A percentile compares a stretch with the other conserved stretches of the same genome.
Evolutionary conservation across 2,329 filamentous ascomycete genomes (phyloP).

Genomic region (Pseudocercospora macadamiae): DNA sequence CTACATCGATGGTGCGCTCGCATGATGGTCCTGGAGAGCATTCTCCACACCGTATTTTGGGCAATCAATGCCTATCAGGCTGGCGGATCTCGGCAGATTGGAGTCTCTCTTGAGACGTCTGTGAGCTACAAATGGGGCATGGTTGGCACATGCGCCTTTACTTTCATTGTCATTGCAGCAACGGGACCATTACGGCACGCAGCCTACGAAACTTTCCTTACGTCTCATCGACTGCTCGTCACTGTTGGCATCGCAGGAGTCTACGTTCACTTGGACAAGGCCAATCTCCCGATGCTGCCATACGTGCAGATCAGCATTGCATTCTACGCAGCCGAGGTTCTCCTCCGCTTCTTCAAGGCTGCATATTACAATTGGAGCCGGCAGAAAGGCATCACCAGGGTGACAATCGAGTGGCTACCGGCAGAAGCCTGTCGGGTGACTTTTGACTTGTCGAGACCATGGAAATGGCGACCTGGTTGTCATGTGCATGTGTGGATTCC

Average conservation of each 20-base stretch:
- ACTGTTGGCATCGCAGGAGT: constrained; percentile 69
- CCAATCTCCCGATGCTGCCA: constrained; percentile 67
- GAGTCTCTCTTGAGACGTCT: constrained; percentile 57
- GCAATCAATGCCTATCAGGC: constrained; percentile 65
- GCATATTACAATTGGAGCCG: constrained; percentile 58
- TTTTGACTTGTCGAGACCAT: constrained; percentile 59
- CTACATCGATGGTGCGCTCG: constrained; percentile 83
- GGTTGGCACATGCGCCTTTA: constrained; percentile 59
- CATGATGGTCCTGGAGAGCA: constrained; percentile 68
- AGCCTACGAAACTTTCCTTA: constrained; percentile 90
- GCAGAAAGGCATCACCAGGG: constrained; percentile 52
- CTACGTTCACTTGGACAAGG: constrained; percentile 75
- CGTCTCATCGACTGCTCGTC: constrained; percentile 78
- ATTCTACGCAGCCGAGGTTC: constrained; percentile 74
- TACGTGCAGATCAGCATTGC: constrained; percentile 74
- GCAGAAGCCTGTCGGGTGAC: constrained; percentile 64
- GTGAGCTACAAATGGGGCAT: constrained; percentile 68
- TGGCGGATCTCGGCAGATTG: constrained; percentile 64
- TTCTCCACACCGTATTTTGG: constrained; percentile 75
- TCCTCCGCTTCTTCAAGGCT: constrained; percentile 53
- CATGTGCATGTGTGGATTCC: constrained; percentile 66
- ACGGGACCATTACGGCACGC: constrained; percentile 76
- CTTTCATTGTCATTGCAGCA: constrained; percentile 80
- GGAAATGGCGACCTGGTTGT: constrained; percentile 58
- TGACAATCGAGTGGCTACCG: constrained; percentile 62